Evolutionary conservation across 306 rosid species (phyloP).

Genomic region (Amphicarpaea edgeworthii): DNA sequence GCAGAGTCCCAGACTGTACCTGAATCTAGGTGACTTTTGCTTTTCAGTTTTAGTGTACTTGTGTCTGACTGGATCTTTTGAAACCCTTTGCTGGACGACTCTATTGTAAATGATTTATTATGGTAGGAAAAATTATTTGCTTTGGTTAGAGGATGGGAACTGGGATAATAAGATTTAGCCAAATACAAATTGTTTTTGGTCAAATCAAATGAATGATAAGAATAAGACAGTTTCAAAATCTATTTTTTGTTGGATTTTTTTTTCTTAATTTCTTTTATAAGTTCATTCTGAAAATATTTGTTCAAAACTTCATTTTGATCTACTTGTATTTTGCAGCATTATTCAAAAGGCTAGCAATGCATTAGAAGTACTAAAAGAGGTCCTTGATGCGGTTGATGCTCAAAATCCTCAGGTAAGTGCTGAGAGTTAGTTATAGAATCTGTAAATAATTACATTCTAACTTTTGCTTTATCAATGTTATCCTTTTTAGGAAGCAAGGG

Average conservation of each 20-base stretch:
- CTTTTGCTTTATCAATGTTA: conserved; percentile 26
- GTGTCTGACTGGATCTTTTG: conserved; percentile 30
- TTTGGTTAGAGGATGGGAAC: conserved; percentile 28
- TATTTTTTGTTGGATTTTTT: conserved; percentile 21
- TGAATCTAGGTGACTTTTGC: conserved; percentile 76
- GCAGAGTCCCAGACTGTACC: conserved; percentile 69
- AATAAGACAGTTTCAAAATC: conserved; percentile 23
- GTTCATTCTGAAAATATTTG: conserved; percentile 7
- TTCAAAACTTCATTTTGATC: conserved; percentile 22
- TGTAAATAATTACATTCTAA: conserved; percentile 2
- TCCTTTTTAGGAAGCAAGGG: conserved; percentile 73
- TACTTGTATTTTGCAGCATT: conserved; percentile 64
- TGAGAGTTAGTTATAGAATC: conserved; percentile 27
- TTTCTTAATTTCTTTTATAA: neutral
- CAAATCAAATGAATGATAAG: conserved; percentile 34
- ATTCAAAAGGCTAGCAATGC: conserved; percentile 88
- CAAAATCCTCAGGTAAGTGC: conserved; percentile 77
- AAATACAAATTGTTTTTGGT: conserved; percentile 18
- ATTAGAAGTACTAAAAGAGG: conserved; percentile 82
- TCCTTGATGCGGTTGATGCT: conserved; percentile 85
- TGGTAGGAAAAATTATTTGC: conserved; percentile 29
- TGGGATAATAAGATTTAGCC: conserved; percentile 21
- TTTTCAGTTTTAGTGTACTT: conserved; percentile 40
- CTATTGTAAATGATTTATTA: conserved; percentile 15
- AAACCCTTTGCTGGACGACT: conserved; percentile 2